Evolutionary conservation across 177 flowering plant species (phyloP), one percentile per base, ranked within the genome.

Genomic region (Vitis hybrid): DNA sequence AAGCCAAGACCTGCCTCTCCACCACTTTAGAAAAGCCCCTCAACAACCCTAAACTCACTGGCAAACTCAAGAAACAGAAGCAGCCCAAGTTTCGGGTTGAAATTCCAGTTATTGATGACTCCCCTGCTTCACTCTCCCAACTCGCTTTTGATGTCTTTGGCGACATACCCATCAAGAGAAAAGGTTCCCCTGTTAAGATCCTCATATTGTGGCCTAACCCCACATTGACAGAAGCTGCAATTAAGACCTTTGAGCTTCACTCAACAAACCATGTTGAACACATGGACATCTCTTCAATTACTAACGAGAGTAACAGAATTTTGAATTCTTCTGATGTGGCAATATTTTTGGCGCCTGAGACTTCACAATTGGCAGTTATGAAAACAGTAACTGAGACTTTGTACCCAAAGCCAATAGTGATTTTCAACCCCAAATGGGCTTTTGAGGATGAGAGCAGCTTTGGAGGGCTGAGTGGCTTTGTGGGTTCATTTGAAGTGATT

Each of bases 351-450:
- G 87, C 87, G 15, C 94, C 93, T n/a, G 88, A 86, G 30, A 35
- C 71, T n/a, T 82, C 88, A 21, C 84, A 86, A 49, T 18, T 94
- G 70, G 82, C 72, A 6, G 63, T 56, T 48, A 80, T 91, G 60
- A 82, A 76, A 65, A 71, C 72, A 1, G 69, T 88, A 20, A 49
- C 79, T 60, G 87, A 85, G 2, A 59, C 57, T 60, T 67, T 88
- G 71, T 69, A 79, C 68, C 92, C 97, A 9, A 91, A 77, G 75
- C 97, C 97, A 10, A 84, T 85, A 63, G 88, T 91, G 84, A 67
- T 92, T 48, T 87, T 92, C 74, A 92, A 94, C 72, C 93, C 97
- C 52, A 82, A 64, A 61, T 92, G 97, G 98, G 79, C 65, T 1
- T 87, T 82, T 67, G 95, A 92, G 54, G 97, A 90, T 58, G 94